Evolutionary conservation across 2,329 filamentous ascomycete genomes (phyloP).

Genomic region (Epichloe scottii): DNA sequence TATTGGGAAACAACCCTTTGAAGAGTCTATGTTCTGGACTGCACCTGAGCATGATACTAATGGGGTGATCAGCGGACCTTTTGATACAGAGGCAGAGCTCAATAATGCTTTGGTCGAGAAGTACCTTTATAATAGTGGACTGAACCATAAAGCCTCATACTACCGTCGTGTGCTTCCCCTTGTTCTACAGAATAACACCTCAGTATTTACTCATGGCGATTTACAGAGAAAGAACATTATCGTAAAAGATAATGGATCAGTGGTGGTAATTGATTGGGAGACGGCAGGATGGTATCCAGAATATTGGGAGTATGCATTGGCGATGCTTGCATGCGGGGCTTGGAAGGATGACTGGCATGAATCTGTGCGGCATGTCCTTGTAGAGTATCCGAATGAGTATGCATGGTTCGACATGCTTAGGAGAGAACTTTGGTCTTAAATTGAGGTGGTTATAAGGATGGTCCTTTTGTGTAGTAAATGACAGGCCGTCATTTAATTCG

Average conservation of each 20-base stretch:
- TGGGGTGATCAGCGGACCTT: not conserved
- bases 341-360: not conserved
- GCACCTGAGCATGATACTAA: not conserved
- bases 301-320: not conserved
- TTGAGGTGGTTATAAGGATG: no score
- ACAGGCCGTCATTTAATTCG: no score
- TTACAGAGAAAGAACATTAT: constrained; percentile 4
- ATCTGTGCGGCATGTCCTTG: not conserved
- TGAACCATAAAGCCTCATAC: not conserved
- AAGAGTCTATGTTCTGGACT: not conserved
- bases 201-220: constrained; percentile 2
- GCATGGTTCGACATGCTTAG: not conserved
- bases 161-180: constrained; percentile 22
- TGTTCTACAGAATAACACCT: not conserved
- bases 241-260: not conserved
- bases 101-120: not conserved
- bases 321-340: not conserved
- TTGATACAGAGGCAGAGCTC: not conserved
- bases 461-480: no score
- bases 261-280: constrained; percentile 1
- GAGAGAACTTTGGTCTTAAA: not conserved
- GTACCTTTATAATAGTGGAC: not conserved
- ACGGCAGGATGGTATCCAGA: not conserved
- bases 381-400: not conserved
- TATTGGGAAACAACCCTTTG: not conserved